Conservation (phyloP, 1,284 basidiomycete species). For the Neolentinus lepideus region DNA sequence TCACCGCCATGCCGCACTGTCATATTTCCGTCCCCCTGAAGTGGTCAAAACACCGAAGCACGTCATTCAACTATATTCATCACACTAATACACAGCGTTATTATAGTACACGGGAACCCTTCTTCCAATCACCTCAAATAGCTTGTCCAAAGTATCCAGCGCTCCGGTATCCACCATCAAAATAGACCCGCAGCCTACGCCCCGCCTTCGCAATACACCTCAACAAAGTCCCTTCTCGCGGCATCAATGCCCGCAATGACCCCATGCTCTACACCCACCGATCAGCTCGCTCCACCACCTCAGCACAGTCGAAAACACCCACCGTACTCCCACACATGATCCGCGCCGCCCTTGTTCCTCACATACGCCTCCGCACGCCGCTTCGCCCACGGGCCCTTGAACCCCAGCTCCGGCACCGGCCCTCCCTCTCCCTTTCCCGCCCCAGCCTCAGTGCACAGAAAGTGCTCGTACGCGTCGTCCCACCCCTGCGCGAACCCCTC, state of each 20-base stretch:
- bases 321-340: constrained; percentile 60
- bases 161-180: no score
- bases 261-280: constrained; percentile 33
- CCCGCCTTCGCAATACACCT: constrained; percentile 3
- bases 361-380: constrained; percentile 40
- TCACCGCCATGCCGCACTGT: no score
- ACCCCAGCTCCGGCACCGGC: constrained; percentile 50
- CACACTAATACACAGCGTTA: no score
- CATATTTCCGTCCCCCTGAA: no score
- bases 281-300: neutral
- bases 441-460: constrained; percentile 27
- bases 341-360: constrained; percentile 23
- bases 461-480: constrained; percentile 55
- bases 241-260: constrained; percentile 40
- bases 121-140: no score
- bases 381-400: constrained; percentile 51
- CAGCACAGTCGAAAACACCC: constrained; percentile 14
- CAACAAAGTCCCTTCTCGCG: constrained; percentile 26
- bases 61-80: no score
- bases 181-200: neutral
- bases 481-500: constrained; percentile 65
- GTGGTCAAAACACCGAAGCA: no score
- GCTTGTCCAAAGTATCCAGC: no score
- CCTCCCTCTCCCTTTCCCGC: constrained; percentile 5
- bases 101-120: no score